phyloP scores from a whole-genome alignment of 2,329 filamentous ascomycete species.

The Macrophomina tecta region DNA sequence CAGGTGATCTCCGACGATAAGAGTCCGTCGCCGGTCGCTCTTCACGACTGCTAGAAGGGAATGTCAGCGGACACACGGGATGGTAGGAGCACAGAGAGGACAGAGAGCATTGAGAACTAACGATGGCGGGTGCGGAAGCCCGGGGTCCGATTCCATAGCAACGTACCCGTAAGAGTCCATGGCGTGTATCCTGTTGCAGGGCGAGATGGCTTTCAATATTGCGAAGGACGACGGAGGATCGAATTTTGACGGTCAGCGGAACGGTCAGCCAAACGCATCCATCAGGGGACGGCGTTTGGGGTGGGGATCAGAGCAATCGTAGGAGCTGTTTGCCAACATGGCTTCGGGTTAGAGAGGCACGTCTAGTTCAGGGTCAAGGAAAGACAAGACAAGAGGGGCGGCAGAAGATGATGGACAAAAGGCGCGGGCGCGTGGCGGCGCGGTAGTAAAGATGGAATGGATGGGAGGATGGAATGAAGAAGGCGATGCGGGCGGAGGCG shows the following conservation, averaged over 20 bases:
- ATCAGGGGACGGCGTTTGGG: slow-evolving; percentile 36
- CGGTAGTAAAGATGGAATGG: slow-evolving; percentile 30
- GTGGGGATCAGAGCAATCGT: slow-evolving; percentile 37
- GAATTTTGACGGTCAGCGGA: slow-evolving; percentile 9
- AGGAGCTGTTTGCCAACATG: slow-evolving; percentile 51
- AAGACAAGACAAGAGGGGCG: slow-evolving; percentile 38
- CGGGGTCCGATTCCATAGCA: slow-evolving; percentile 19
- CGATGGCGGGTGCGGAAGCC: slow-evolving; percentile 11
- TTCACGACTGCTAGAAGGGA: slow-evolving; percentile 53
- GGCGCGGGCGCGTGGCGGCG: slow-evolving; percentile 29
- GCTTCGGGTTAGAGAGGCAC: slow-evolving; percentile 47
- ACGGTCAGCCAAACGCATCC: slow-evolving; percentile 26
- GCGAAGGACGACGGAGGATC: background rate
- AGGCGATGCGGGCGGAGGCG: slow-evolving; percentile 20
- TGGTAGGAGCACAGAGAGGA: background rate
- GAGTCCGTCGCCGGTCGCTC: slow-evolving; percentile 50
- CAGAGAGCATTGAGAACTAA: slow-evolving; percentile 24
- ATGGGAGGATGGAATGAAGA: slow-evolving; percentile 33
- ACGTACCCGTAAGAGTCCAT: slow-evolving; percentile 50
- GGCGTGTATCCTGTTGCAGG: slow-evolving; percentile 10
- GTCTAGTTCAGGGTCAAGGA: slow-evolving; percentile 38
- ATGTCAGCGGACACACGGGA: background rate
- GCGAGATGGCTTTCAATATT: background rate
- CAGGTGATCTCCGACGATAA: slow-evolving; percentile 69
- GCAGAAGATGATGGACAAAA: slow-evolving; percentile 33